A percentile compares a stretch with the other conserved stretches of the same genome.
Conservation (phyloP, 2,329 filamentous ascomycete genomes). For the Talaromyces sp. region DNA sequence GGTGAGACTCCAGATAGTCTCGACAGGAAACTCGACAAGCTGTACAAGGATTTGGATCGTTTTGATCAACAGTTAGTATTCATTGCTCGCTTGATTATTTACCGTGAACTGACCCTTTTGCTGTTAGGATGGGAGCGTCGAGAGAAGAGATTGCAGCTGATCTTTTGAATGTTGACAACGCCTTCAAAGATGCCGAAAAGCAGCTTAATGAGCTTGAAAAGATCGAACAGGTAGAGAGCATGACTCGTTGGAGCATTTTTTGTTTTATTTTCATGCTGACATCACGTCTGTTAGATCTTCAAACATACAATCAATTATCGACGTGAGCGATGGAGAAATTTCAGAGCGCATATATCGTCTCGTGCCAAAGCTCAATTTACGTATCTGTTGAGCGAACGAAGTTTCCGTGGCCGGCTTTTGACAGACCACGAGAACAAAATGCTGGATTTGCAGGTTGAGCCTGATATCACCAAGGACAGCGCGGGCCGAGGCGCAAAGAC, state of each 20-base stretch:
- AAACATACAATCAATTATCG: conserved; percentile 62
- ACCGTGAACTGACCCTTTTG: conserved; percentile 18
- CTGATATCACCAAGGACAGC: conserved; percentile 62
- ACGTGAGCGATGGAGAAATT: conserved; percentile 68
- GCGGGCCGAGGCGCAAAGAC: conserved; percentile 82
- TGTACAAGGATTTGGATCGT: conserved; percentile 54
- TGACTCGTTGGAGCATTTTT: background rate
- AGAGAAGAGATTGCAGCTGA: conserved; percentile 58
- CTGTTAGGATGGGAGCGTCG: conserved; percentile 51
- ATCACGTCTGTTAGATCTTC: conserved; percentile 36
- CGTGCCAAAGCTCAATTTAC: conserved; percentile 79
- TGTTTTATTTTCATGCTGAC: background rate
- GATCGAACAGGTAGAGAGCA: conserved; percentile 34
- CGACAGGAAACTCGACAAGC: conserved; percentile 42
- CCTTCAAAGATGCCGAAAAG: conserved; percentile 29
- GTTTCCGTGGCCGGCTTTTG: conserved; percentile 75
- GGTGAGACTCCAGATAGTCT: conserved; percentile 56
- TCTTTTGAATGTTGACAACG: conserved; percentile 30
- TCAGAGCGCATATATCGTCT: conserved; percentile 80
- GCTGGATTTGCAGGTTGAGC: conserved; percentile 69
- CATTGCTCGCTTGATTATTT: background rate
- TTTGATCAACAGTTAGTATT: conserved; percentile 45
- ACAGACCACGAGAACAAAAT: conserved; percentile 70
- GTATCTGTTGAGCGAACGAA: conserved; percentile 81
- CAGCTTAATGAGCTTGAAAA: conserved; percentile 33